Evolutionary conservation across 345 rosid genomes (phyloP), one percentile per base, ranked within the genome.

Genomic region (Dimocarpus longan): DNA sequence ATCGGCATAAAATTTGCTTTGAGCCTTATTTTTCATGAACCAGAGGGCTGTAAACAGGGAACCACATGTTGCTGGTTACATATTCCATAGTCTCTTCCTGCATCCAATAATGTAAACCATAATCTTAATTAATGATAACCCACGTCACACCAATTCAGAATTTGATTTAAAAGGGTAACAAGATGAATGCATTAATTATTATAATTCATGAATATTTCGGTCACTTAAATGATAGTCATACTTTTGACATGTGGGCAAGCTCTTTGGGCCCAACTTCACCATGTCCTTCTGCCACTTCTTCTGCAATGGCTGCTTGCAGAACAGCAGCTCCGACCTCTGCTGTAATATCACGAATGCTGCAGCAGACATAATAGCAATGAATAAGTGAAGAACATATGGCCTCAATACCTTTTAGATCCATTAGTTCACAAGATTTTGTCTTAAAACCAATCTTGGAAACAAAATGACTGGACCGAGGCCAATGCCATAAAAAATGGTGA

Each of bases 251-350:
- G 71, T 82, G 87, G 81, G 62, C 74, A 56, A 96, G 92, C 85
- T 96, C 99, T 81, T 67, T 86, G 63, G 94, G 87, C 60, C 90
- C 93, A 3, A 93, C 86, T 48, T 93, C 93, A 21, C 92, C 88
- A 64, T 86, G 91, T 57, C 99, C 99, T 84, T 96, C 97, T 7
- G 95, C 99, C 71, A 91, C n/a, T 68, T 82, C 92, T 79, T 94
- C 98, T 18, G 85, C 83, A 66, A 93, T 91, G 5, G 99, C 97
- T 77, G 99, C 91, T 82, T 85, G 87, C 74, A 96, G 64, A 83
- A 96, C 99, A 66, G 99, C 95, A 9, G 99, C 95, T 60, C 97
- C 97, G 8, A 96, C 99, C 86, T 94, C 95, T 6, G 95, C 93
- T 15, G 97, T 94, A 69, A 96, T 91, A 79, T 96, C 86, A 74